Conservation (phyloP, 140 eudicot species). For the Flaveria floridana region DNA sequence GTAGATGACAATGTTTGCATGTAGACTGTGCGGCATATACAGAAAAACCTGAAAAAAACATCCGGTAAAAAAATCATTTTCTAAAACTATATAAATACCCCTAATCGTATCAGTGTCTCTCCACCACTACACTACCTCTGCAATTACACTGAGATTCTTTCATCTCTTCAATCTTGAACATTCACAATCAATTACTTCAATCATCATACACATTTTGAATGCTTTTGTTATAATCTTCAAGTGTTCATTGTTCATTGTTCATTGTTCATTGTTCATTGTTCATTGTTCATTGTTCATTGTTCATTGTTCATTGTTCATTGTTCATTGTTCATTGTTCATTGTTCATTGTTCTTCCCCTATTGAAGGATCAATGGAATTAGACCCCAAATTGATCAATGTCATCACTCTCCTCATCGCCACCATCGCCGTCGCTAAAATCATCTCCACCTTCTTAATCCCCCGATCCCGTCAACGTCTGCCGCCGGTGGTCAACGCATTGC, state of each 20-base stretch:
- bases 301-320: neutral
- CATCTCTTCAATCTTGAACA: no score
- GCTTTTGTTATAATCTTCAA: no score
- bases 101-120: neutral
- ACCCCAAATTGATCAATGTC: slow-evolving; percentile 39
- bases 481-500: slow-evolving; percentile 52
- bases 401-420: slow-evolving; percentile 57
- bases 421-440: slow-evolving; percentile 52
- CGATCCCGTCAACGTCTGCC: slow-evolving; percentile 58
- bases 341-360: neutral
- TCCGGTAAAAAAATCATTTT: no score
- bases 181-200: no score
- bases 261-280: neutral
- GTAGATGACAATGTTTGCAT: no score
- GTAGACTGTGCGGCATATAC: no score
- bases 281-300: neutral
- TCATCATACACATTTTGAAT: no score
- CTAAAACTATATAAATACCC: no score
- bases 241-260: no score
- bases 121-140: neutral
- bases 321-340: no score
- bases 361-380: neutral
- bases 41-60: no score
- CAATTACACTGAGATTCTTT: no score
- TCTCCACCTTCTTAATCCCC: slow-evolving; percentile 47